Percentiles rank a stretch among this genome's conserved stretches.
Evolutionary conservation across 148 eudicot species (phyloP).

Genomic region (Rhododendron mucronatum): DNA sequence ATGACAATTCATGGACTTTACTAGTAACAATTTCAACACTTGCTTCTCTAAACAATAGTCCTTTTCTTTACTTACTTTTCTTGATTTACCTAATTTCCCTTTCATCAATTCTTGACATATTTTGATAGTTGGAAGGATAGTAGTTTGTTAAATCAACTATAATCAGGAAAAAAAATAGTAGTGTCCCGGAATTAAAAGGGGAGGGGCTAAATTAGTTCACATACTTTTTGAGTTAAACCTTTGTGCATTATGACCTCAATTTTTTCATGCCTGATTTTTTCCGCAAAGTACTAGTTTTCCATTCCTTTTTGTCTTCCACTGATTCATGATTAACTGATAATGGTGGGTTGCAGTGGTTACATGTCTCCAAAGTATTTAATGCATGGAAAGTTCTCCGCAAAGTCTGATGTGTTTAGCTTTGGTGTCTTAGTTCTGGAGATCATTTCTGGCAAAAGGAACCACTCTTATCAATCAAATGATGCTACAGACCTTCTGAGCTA

Average conservation of each 20-base stretch:
- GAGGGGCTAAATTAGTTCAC: background rate
- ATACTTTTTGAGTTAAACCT: background rate
- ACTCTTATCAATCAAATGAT: background rate
- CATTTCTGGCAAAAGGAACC: constrained; percentile 22
- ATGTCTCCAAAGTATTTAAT: constrained; percentile 28
- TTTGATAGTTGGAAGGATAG: background rate
- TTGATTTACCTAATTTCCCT: background rate
- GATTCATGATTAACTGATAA: background rate
- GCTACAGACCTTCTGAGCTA: constrained; percentile 10
- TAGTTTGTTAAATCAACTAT: background rate
- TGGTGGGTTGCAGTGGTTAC: constrained; percentile 20
- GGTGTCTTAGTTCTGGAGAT: constrained; percentile 44
- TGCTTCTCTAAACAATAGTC: background rate
- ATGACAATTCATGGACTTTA: background rate
- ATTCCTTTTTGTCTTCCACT: background rate
- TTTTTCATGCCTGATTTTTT: background rate
- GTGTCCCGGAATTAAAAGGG: background rate
- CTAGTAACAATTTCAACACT: background rate
- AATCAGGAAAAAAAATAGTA: background rate
- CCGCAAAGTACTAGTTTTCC: background rate
- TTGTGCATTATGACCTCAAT: background rate
- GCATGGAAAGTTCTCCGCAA: constrained; percentile 38
- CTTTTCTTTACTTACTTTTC: background rate
- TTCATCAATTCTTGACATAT: background rate
- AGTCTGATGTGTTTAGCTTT: constrained; percentile 57